Percentiles rank a stretch among this genome's conserved stretches.
Conservation (phyloP, 352 stramenopile genomes). For the Phytophthora sp. region DNA sequence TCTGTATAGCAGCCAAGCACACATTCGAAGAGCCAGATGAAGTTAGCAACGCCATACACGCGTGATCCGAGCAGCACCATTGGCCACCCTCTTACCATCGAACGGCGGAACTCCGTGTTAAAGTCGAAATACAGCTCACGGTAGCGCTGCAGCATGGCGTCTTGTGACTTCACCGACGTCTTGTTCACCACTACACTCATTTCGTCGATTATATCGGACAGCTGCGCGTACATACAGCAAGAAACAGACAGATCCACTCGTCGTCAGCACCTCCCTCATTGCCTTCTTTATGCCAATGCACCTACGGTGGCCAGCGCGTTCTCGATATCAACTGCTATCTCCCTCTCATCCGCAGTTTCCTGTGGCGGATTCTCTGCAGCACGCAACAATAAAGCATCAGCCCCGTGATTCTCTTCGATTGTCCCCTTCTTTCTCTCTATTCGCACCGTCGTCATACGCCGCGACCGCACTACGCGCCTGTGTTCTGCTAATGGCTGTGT, state of each 20-base stretch:
- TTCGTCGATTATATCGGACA: conserved; percentile 87
- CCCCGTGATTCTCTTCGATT: neutral
- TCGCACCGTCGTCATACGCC: conserved; percentile 69
- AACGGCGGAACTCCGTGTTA: conserved; percentile 93
- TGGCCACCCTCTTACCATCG: conserved; percentile 77
- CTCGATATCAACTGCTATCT: conserved; percentile 81
- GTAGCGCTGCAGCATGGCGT: conserved; percentile 94
- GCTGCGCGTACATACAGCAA: conserved; percentile 31
- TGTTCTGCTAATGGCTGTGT: conserved; percentile 63
- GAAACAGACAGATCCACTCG: neutral
- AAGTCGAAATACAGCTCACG: conserved; percentile 97
- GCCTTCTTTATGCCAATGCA: no score
- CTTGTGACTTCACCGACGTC: conserved; percentile 80
- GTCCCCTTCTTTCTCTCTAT: neutral
- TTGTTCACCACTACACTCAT: conserved; percentile 80
- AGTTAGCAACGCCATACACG: neutral
- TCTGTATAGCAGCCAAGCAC: conserved; percentile 43
- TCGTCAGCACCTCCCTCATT: neutral
- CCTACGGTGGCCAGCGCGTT: conserved; percentile 66
- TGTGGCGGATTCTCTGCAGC: conserved; percentile 69
- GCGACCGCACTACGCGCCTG: conserved; percentile 36
- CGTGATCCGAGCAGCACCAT: neutral
- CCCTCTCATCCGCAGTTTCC: conserved; percentile 60
- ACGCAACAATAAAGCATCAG: conserved; percentile 6
- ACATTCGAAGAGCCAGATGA: neutral